These are phyloP conservation scores for Conringia planisiliqua DNA, from an alignment of 345 rosid species.

Conservation along the genomic window DNA sequence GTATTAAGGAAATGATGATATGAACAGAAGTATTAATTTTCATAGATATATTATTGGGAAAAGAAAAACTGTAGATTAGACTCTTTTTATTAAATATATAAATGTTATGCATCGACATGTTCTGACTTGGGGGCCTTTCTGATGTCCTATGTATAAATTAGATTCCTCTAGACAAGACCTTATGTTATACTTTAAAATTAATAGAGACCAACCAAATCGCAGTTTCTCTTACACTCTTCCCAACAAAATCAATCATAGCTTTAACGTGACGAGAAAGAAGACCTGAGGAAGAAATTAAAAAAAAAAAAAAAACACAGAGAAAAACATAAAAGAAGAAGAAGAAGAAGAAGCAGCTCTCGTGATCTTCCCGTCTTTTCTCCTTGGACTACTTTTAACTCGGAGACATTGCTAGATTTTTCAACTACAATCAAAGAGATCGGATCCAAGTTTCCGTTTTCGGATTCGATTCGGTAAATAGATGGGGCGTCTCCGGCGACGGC, in stretches of 20 bases:
- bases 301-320: neutral
- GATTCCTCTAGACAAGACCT: conserved; percentile 16
- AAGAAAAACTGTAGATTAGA: neutral
- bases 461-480: neutral
- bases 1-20: neutral
- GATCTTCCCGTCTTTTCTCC: conserved; percentile 13
- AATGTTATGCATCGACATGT: neutral
- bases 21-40: neutral
- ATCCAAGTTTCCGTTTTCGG: neutral
- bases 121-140: neutral
- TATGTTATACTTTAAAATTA: neutral
- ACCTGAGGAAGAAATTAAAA: neutral
- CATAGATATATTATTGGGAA: neutral
- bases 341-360: conserved; percentile 12
- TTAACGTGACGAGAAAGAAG: conserved; percentile 18
- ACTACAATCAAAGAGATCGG: neutral
- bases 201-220: neutral
- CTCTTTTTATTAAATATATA: neutral
- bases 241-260: neutral
- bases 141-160: neutral
- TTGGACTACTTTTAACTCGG: neutral
- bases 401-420: neutral
- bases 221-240: conserved; percentile 2
- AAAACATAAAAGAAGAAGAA: neutral
- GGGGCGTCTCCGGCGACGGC: conserved; percentile 29